Evolutionary conservation across 2,329 filamentous ascomycete species (phyloP), one percentile per base, ranked within the genome.

Genomic region (Leptodontidium sp.): DNA sequence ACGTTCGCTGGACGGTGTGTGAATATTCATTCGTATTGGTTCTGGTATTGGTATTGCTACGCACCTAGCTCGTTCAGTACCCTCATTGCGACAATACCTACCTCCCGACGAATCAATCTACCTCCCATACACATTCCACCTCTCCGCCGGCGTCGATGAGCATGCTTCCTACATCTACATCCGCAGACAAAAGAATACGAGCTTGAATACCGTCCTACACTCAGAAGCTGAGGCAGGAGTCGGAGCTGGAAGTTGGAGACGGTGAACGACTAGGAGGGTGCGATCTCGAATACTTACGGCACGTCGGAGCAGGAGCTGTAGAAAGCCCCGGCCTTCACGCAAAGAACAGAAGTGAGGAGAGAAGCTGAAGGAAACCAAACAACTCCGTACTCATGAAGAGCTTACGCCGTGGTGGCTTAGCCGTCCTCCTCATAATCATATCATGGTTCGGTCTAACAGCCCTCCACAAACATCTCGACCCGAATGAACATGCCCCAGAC

Each of bases 391-490:
- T 17, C 15, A 76, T 76, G 74, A 70, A 71, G 65, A 53, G 66
- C 35, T 66, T 76, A 5, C 72, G 74, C 52, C 71, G 76, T 47
- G 45, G 81, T 64, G 62, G 74, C 64, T 69, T 75, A 71, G 73
- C 79, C 72, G 73, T 84, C 71, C 72, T 86, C 72, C 71, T 83
- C 70, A 66, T 82, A 55, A 66, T 88, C 73, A 79, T 85, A 68
- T 50, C 70, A 67, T 77, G 71, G 68, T 82, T 88, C 72, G 69
- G 83, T 61, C 79, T 85, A 59, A 85, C 83, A 76, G 79, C 84
- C 38, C 76, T 91, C 7, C 85, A 88, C 55, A 82, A 83, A 64
- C 78, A 84, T 53, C 84, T 91, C 70, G 87, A 91, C 68, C 91
- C 91, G 2, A 86, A 86, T n/a, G 88, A 87, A 24, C 65, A 64